Evolutionary conservation across 352 stramenopile genomes (phyloP), one percentile per base, ranked within the genome.

Genomic region (Phytophthora multivora): DNA sequence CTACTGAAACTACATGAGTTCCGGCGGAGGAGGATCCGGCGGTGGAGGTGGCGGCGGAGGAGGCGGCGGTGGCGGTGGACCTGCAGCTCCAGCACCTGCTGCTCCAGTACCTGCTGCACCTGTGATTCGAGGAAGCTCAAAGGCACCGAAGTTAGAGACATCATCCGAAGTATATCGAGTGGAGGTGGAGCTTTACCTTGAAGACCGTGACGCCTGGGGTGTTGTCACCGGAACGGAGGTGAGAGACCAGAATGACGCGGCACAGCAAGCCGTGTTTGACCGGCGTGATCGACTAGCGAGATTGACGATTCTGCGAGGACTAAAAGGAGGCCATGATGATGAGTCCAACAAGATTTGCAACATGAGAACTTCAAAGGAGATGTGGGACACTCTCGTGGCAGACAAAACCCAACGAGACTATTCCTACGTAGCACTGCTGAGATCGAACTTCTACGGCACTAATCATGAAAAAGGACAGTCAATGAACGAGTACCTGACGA

Each of bases 161-260:
- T 48, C 42, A 5, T 61, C 48, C 30, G 52, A 48, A 33, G 21
- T 61, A 15, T 61, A 59, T 42, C 52, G 30, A 26, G 31, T 13
- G 12, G 52, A 61, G 15, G 23, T 61, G 28, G 28, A 61, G 13
- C 52, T 53, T 8, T 61, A 53, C 18, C 30, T 59, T 12, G 41
- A 33, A 13, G 51, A 51, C 3, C 23, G 52, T 23, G 16, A 61
- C 12, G 33, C 41, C 4, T 52, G 52, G 40, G 31, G 28, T 9
- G 11, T 53, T 2, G 19, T 61, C 6, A 33, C 42, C 5, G 26
- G 25, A 0, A 25, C 13, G 18, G 41, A 52, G n/a, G 13, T 36
- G 13, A 41, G 52, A 46, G 4, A 31, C 5, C 3, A 40, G 19
- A n/a, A n/a, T 13, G 42, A 46, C 2, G 23, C 43, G 16, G 21